Base-by-base conservation (phyloP, 148 eudicot genomes). In the Rhododendron ferrugineum region DNA sequence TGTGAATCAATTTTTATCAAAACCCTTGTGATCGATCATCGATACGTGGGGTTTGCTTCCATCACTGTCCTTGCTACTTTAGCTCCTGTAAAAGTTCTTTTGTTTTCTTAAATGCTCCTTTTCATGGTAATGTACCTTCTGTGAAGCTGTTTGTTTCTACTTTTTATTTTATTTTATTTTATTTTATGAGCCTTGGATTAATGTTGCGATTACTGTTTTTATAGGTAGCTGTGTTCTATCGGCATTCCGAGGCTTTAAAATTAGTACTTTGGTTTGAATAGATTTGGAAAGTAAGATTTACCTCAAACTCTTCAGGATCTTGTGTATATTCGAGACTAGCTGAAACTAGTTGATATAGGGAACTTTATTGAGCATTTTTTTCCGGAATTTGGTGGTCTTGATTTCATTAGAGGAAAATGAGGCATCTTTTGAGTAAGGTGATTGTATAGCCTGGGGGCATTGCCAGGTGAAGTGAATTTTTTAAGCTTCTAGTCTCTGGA, bases 21-120 rank as follows among this genome's bases (percentile, higher is more conserved):
- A 83, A 72, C 22, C 50, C 50, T 54, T 14, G 14, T 32, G 80
- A 75, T 49, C 66, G 68, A 75, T 32, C 72, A 75, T 49, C 66
- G 68, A 75, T 54, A 36, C 37, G 13, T 75, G 26, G 72, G 81
- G 85, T 84, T 84, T 13, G 81, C 64, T 74, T 84, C 60, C 14
- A 14, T 84, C 20, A 54, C 36, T 37, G 62, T 32, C 46, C 32
- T 4, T 74, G 85, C 80, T 75, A 47, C 56, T 76, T 84, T n/a
- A 15, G 44, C 18, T 16, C 42, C 4, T 18, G 1, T 3, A 47
- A 22, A 8, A 74, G n/a, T 46, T 23, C 72, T 37, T 54, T 15
- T 14, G 3, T 23, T 66, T 70, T 32, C 37, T 32, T 32, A 7
- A 32, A 32, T 70, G 20, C 2, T 70, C 37, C 18, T 70, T 70